phyloP scores from a whole-genome alignment of 2,329 filamentous ascomycete species.

The Rutstroemia sydowiana region DNA sequence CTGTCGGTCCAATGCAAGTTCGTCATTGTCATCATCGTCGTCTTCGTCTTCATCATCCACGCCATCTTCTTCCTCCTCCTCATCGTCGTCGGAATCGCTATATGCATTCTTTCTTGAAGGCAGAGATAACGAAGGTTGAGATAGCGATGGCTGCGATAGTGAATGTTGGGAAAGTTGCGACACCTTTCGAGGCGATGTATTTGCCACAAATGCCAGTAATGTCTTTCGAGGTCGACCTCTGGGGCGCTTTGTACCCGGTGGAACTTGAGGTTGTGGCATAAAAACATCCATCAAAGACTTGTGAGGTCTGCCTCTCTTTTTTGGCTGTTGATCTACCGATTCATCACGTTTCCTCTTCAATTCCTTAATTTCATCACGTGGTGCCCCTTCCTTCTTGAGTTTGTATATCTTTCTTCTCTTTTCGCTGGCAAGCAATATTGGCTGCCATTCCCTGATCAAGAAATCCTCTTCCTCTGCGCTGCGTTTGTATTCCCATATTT shows the following conservation, averaged over 20 bases:
- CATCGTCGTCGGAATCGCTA: no score
- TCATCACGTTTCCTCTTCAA: constrained; percentile 6
- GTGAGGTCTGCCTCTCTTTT: constrained; percentile 10
- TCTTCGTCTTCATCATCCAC: constrained; percentile 8
- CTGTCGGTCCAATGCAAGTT: constrained; percentile 15
- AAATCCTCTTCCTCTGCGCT: constrained; percentile 7
- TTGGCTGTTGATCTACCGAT: no score
- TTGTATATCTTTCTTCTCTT: constrained; percentile 1
- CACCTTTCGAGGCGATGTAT: background rate
- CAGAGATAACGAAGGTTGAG: constrained; percentile 21
- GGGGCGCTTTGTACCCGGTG: background rate
- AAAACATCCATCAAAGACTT: constrained; percentile 6
- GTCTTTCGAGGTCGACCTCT: constrained; percentile 5
- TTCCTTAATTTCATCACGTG: constrained; percentile 4
- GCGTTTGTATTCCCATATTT: constrained; percentile 47
- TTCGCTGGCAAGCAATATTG: constrained; percentile 9
- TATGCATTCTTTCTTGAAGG: constrained; percentile 17
- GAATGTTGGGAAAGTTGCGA: background rate
- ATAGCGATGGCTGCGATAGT: constrained; percentile 6
- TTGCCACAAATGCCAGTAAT: no score
- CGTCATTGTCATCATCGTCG: constrained; percentile 15
- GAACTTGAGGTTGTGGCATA: background rate
- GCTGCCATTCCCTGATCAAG: constrained; percentile 10
- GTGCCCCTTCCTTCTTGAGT: constrained; percentile 5
- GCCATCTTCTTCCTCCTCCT: constrained; percentile 10